These are phyloP conservation scores for Cicer yamashitae DNA, from an alignment of 306 rosid species.

Conservation along the genomic window DNA sequence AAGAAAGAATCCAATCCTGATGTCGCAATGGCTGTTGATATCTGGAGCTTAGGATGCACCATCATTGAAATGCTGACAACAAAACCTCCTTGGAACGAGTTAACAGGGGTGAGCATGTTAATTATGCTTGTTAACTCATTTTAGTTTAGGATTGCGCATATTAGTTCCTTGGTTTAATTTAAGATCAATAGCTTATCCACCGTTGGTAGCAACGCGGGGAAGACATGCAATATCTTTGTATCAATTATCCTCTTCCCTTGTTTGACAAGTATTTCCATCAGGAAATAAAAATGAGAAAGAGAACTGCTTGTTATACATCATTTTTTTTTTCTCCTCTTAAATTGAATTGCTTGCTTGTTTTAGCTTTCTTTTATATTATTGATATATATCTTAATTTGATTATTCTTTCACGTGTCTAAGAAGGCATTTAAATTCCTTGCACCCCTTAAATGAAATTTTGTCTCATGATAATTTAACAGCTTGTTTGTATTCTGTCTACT, in stretches of 20 bases:
- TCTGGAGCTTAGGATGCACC: conserved; percentile 98
- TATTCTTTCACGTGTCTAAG: conserved; percentile 14
- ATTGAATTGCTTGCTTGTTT: not conserved
- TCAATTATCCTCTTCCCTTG: conserved; percentile 22
- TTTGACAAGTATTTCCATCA: conserved; percentile 26
- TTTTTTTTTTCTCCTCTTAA: not conserved
- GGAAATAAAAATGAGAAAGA: conserved; percentile 10
- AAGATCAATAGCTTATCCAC: conserved; percentile 24
- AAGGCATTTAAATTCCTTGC: conserved; percentile 43
- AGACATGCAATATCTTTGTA: not conserved
- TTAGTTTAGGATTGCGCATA: conserved; percentile 18
- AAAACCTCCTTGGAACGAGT: conserved; percentile 93
- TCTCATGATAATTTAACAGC: conserved; percentile 22
- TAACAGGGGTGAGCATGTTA: conserved; percentile 68
- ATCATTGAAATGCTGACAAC: conserved; percentile 93
- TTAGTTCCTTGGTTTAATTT: conserved; percentile 13
- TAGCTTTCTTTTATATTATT: not conserved
- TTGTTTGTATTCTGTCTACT: conserved; percentile 42
- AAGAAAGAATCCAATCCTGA: conserved; percentile 67
- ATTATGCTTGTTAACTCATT: conserved; percentile 38
- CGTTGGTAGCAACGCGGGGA: not conserved
- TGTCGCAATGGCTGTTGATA: conserved; percentile 85
- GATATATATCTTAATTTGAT: not conserved
- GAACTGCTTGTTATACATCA: conserved; percentile 3
- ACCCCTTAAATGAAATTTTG: conserved; percentile 25